These are phyloP conservation scores for Epichloe hybrida DNA, from an alignment of 2,329 filamentous ascomycete species.

Conservation along the genomic window DNA sequence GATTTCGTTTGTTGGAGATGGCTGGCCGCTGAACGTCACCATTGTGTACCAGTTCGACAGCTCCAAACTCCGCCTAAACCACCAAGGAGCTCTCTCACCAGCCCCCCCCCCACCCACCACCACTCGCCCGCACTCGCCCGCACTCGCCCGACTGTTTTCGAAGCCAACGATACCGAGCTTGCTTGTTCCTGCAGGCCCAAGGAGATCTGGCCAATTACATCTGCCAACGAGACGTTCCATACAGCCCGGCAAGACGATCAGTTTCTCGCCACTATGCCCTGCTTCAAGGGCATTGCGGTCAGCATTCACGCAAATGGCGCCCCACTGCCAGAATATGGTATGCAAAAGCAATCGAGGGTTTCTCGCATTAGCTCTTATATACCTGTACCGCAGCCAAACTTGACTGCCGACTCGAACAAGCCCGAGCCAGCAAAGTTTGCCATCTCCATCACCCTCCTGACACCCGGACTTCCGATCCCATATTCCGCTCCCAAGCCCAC, in stretches of 20 bases:
- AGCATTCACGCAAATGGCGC: conserved; percentile 77
- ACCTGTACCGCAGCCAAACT: conserved; percentile 76
- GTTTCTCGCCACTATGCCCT: conserved; percentile 52
- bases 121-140: too few relatives aligned
- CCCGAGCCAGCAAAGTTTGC: conserved; percentile 92
- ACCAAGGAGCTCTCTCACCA: conserved; percentile 2
- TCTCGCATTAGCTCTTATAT: conserved; percentile 96
- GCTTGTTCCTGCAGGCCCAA: conserved; percentile 1
- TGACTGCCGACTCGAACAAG: conserved; percentile 50
- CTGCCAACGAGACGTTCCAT: not conserved
- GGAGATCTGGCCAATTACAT: not conserved
- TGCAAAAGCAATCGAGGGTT: conserved; percentile 83
- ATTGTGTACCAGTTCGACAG: conserved; percentile 6
- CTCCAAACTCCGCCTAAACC: conserved; percentile 6
- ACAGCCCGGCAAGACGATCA: not conserved
- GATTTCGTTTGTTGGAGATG: conserved; percentile 8
- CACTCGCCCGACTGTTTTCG: not conserved
- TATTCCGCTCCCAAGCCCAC: conserved; percentile 83
- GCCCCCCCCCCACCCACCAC: not conserved
- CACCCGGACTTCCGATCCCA: conserved; percentile 75
- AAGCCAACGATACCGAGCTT: not conserved
- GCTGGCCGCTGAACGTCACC: conserved; percentile 10
- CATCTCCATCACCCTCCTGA: conserved; percentile 93
- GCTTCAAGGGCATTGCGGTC: conserved; percentile 97
- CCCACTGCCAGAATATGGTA: conserved; percentile 82